phyloP scores from a whole-genome alignment of 2,329 filamentous ascomycete species.

The Aureobasidium sp. region DNA sequence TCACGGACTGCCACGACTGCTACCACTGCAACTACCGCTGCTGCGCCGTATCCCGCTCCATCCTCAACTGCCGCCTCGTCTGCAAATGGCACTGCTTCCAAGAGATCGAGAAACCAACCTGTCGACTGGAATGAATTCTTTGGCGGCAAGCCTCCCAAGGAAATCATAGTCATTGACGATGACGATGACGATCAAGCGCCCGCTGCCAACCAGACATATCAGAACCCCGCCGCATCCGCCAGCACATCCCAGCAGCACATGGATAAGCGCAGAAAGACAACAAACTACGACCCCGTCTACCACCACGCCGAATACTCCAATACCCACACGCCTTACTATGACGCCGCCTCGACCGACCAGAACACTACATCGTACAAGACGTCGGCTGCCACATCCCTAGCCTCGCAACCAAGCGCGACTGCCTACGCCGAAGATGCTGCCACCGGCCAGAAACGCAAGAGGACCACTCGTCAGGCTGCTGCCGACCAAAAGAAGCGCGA shows the following conservation, averaged over 20 bases:
- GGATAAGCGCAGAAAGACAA: conserved; percentile 68
- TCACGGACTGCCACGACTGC: conserved; percentile 24
- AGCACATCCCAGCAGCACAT: conserved; percentile 35
- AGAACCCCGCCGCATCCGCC: conserved; percentile 18
- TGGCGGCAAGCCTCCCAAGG: conserved; percentile 33
- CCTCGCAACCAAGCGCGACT: conserved; percentile 54
- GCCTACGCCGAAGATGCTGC: conserved; percentile 57
- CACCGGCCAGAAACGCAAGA: conserved; percentile 83
- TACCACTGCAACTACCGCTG: conserved; percentile 17
- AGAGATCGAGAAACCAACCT: conserved; percentile 16
- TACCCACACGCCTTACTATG: conserved; percentile 62
- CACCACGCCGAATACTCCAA: conserved; percentile 63
- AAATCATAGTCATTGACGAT: conserved; percentile 46
- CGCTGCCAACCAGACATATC: conserved; percentile 13
- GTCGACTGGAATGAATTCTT: conserved; percentile 31
- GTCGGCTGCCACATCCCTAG: conserved; percentile 71
- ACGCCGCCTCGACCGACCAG: conserved; percentile 68
- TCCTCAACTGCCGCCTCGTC: not conserved
- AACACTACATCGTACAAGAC: conserved; percentile 77
- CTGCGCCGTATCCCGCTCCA: not conserved
- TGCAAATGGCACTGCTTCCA: conserved; percentile 9
- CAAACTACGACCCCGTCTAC: conserved; percentile 61
- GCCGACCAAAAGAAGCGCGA: conserved; percentile 70
- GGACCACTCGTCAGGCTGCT: conserved; percentile 67
- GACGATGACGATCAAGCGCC: conserved; percentile 21